Evolutionary conservation across 345 rosid species (phyloP).

Genomic region (Pistacia atlantica): DNA sequence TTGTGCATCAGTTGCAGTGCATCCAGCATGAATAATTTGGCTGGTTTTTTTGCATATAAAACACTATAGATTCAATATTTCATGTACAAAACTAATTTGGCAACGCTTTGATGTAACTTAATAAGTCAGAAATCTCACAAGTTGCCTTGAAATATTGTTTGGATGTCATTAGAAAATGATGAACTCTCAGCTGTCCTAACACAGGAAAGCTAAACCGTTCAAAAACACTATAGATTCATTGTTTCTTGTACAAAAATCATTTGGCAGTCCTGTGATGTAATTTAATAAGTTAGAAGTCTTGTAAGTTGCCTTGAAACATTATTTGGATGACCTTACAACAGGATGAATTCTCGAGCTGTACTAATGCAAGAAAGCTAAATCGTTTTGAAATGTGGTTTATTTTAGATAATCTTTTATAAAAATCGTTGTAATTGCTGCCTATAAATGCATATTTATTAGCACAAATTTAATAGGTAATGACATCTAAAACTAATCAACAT

Average conservation of each 20-base stretch:
- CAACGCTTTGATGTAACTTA: neutral
- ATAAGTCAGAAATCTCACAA: neutral
- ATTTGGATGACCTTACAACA: neutral
- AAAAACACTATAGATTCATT: too few relatives aligned
- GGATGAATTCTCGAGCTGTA: neutral
- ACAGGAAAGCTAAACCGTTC: neutral
- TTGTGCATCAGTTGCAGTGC: too few relatives aligned
- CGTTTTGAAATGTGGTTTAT: neutral
- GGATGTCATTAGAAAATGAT: neutral
- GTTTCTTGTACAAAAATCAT: too few relatives aligned
- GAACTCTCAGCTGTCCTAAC: neutral
- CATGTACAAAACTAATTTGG: too few relatives aligned
- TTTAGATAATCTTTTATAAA: neutral
- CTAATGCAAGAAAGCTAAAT: neutral
- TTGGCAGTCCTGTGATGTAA: neutral
- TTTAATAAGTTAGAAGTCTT: neutral
- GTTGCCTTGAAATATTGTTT: neutral
- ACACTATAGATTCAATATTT: too few relatives aligned
- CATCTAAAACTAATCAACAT: neutral
- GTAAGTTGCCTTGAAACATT: neutral
- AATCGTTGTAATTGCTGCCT: neutral
- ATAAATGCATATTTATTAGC: neutral
- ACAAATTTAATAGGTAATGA: neutral
- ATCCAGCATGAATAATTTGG: too few relatives aligned
- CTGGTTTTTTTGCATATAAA: too few relatives aligned